A percentile compares a stretch with the other conserved stretches of the same genome.
phyloP scores from a whole-genome alignment of 345 rosid genomes.

The Boechera divaricarpa region DNA sequence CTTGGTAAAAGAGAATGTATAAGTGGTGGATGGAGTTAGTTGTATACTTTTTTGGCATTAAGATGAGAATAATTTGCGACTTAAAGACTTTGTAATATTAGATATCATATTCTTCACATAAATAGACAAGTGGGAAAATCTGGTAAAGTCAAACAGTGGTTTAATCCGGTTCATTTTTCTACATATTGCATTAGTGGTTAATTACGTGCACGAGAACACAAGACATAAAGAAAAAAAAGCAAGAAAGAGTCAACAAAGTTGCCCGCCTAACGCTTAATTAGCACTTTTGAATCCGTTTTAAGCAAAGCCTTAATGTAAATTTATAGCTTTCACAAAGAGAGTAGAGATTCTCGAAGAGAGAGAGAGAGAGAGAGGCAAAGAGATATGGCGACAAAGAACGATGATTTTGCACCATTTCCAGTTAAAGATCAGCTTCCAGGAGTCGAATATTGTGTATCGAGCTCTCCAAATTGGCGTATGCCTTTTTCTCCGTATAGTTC shows the following conservation, averaged over 20 bases:
- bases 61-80: conserved; percentile 34
- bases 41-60: conserved; percentile 39
- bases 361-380: conserved; percentile 2
- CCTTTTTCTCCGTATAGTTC: background rate
- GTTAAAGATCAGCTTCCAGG: conserved; percentile 89
- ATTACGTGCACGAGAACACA: conserved; percentile 46
- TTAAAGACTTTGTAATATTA: conserved; percentile 4
- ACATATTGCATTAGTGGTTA: conserved; percentile 17
- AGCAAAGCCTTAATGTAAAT: conserved; percentile 18
- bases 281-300: conserved; percentile 26
- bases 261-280: conserved; percentile 43
- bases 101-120: conserved; percentile 17
- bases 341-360: background rate
- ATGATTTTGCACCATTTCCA: conserved; percentile 80
- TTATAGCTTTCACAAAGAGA: conserved; percentile 9
- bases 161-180: conserved; percentile 11
- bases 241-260: conserved; percentile 44
- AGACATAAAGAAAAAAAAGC: background rate
- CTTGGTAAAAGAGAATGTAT: conserved; percentile 14
- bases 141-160: conserved; percentile 26
- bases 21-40: conserved; percentile 45
- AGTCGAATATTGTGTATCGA: conserved; percentile 72
- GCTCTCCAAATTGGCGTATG: conserved; percentile 85
- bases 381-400: conserved; percentile 55
- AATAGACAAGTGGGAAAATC: background rate